These are phyloP conservation scores for Actinomucor elegans DNA, from an alignment of 371 early-diverging fungal genomes.

Conservation along the genomic window DNA sequence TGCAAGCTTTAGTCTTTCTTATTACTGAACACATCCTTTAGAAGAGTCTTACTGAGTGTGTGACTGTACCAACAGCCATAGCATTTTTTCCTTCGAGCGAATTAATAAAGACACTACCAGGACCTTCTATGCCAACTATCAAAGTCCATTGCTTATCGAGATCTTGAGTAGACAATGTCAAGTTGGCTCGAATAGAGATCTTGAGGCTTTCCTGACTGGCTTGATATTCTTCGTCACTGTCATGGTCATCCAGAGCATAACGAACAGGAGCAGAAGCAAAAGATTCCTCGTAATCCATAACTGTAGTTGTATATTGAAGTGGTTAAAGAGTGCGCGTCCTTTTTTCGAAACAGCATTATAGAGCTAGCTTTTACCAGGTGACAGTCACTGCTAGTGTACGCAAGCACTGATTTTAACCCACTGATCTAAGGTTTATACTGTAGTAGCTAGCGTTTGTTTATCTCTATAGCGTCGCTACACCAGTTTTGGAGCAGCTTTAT, in stretches of 20 bases:
- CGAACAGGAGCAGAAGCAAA: constrained; percentile 43
- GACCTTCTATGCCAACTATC: constrained; percentile 36
- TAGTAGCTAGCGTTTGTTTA: no score
- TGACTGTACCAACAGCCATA: constrained; percentile 4
- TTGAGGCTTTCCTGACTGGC: constrained; percentile 4
- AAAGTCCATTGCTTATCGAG: constrained; percentile 17
- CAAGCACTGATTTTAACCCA: no score
- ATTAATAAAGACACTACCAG: constrained; percentile 34
- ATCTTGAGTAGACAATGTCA: background rate
- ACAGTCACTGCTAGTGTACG: no score
- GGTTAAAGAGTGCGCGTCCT: no score
- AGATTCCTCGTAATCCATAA: constrained; percentile 34
- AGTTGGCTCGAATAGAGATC: background rate
- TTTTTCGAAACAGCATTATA: no score
- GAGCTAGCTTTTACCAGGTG: no score
- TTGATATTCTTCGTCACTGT: constrained; percentile 37
- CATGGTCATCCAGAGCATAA: constrained; percentile 43
- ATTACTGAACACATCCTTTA: background rate
- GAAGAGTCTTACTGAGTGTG: constrained; percentile 1
- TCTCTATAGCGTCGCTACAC: no score
- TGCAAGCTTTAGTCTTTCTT: background rate
- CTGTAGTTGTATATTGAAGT: no score
- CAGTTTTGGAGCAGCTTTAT: no score
- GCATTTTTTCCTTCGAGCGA: constrained; percentile 12
- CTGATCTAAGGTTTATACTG: no score